Evolutionary conservation across 176 grass and related monocot species (phyloP).

Genomic region (Melocanna baccifera): DNA sequence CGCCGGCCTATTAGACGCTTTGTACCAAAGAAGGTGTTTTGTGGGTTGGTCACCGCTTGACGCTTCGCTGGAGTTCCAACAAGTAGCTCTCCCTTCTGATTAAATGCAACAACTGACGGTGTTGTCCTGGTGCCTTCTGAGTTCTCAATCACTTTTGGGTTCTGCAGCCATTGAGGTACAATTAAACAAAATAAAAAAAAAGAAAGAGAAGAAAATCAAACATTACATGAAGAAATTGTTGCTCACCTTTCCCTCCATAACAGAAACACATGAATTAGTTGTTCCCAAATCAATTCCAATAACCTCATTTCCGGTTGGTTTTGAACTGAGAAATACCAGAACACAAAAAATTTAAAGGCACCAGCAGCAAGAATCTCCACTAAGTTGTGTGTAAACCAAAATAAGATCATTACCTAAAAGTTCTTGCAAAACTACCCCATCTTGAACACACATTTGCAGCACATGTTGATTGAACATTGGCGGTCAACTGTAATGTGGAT

Average conservation of each 20-base stretch:
- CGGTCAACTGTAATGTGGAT: constrained; percentile 25
- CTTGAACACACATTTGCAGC: constrained; percentile 5
- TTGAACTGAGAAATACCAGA: constrained; percentile 12
- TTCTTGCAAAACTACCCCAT: constrained; percentile 33
- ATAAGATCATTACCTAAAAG: constrained; percentile 18
- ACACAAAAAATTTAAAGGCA: neutral
- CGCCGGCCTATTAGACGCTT: constrained; percentile 35
- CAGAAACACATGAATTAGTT: constrained; percentile 42
- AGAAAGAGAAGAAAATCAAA: neutral
- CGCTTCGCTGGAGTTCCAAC: constrained; percentile 48
- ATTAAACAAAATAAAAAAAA: neutral
- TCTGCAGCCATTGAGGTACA: constrained; percentile 11
- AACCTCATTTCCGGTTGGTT: constrained; percentile 38
- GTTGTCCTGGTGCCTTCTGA: constrained; percentile 42
- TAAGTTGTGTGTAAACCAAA: neutral
- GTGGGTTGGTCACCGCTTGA: constrained; percentile 36
- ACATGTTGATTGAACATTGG: constrained; percentile 26
- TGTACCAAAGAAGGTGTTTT: constrained; percentile 36
- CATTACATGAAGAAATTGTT: neutral
- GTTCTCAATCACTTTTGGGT: constrained; percentile 47
- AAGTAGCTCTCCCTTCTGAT: constrained; percentile 40
- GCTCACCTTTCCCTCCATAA: constrained; percentile 51
- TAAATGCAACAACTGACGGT: constrained; percentile 48
- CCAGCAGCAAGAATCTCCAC: neutral
- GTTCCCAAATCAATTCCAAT: constrained; percentile 57